These are phyloP conservation scores for Ustilago tritici DNA, from an alignment of 1,284 basidiomycete genomes.

Conservation along the genomic window DNA sequence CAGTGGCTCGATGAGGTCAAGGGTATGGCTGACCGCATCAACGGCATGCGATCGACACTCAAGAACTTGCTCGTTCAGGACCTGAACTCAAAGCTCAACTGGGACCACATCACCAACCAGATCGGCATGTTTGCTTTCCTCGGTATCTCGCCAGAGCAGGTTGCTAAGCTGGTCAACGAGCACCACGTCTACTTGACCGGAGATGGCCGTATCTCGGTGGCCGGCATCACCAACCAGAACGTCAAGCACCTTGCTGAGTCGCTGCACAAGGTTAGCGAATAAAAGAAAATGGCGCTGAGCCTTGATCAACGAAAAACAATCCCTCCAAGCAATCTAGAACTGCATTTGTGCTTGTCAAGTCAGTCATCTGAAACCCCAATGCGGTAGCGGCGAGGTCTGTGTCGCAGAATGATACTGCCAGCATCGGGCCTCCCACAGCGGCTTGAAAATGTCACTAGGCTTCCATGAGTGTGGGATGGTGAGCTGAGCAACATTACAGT, in stretches of 20 bases:
- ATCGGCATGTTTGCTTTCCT: slow-evolving; percentile 70
- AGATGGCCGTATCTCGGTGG: slow-evolving; percentile 69
- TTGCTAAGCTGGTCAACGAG: slow-evolving; percentile 67
- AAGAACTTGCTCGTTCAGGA: slow-evolving; percentile 67
- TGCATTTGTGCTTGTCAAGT: slow-evolving; percentile 11
- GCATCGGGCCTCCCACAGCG: neutral
- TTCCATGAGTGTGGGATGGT: too few relatives aligned
- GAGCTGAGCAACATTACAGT: too few relatives aligned
- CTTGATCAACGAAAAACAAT: neutral
- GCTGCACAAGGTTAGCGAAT: slow-evolving; percentile 64
- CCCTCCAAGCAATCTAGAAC: slow-evolving; percentile 7
- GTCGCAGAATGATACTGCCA: neutral
- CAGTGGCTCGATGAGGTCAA: slow-evolving; percentile 71
- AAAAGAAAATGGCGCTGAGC: neutral
- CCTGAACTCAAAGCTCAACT: slow-evolving; percentile 69
- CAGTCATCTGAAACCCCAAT: neutral
- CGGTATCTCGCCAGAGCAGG: slow-evolving; percentile 68
- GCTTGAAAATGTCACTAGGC: too few relatives aligned
- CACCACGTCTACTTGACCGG: slow-evolving; percentile 70
- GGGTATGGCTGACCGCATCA: slow-evolving; percentile 70
- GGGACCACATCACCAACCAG: slow-evolving; percentile 70
- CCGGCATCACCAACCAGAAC: slow-evolving; percentile 69
- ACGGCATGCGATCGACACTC: slow-evolving; percentile 68
- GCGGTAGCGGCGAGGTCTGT: neutral
- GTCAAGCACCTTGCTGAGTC: slow-evolving; percentile 67